These are phyloP conservation scores for Apiospora saccharicola DNA, from an alignment of 2,329 filamentous ascomycete species.

Conservation along the genomic window DNA sequence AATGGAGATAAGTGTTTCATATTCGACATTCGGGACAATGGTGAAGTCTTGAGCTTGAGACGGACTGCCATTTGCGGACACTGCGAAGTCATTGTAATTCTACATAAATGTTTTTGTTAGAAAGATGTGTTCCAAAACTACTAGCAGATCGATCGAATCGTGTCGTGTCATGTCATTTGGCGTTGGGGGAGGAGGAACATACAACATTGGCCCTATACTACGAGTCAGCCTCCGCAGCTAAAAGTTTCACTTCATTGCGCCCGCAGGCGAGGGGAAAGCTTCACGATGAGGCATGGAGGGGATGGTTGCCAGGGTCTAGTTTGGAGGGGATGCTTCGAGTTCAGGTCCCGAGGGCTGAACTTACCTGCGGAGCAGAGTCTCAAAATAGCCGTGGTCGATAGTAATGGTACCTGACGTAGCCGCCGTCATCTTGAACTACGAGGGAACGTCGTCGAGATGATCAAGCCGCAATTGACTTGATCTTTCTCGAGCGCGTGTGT, in stretches of 20 bases:
- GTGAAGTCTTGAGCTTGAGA: constrained; percentile 52
- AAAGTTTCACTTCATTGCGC: constrained; percentile 12
- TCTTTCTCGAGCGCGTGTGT: neutral
- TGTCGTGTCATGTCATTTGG: neutral
- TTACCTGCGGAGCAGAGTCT: constrained; percentile 68
- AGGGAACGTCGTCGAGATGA: neutral
- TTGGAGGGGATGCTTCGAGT: neutral
- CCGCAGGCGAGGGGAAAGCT: constrained; percentile 15
- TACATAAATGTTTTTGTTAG: constrained; percentile 22
- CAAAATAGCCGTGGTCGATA: constrained; percentile 66
- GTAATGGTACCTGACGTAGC: constrained; percentile 52
- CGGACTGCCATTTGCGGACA: constrained; percentile 37
- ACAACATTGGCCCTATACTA: constrained; percentile 40
- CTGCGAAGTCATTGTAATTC: constrained; percentile 32
- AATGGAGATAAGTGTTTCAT: constrained; percentile 62
- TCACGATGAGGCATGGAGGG: constrained; percentile 18
- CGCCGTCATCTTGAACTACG: constrained; percentile 36
- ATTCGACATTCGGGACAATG: constrained; percentile 64
- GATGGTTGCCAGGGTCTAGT: constrained; percentile 10
- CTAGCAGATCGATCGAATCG: constrained; percentile 26
- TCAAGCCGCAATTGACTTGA: constrained; percentile 20
- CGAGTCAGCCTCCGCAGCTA: constrained; percentile 30
- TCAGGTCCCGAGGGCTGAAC: constrained; percentile 34
- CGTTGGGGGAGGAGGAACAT: constrained; percentile 29
- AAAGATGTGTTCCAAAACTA: constrained; percentile 24